Conservation (phyloP, 108 stramenopile genomes). For the Aurantiochytrium sp. region DNA sequence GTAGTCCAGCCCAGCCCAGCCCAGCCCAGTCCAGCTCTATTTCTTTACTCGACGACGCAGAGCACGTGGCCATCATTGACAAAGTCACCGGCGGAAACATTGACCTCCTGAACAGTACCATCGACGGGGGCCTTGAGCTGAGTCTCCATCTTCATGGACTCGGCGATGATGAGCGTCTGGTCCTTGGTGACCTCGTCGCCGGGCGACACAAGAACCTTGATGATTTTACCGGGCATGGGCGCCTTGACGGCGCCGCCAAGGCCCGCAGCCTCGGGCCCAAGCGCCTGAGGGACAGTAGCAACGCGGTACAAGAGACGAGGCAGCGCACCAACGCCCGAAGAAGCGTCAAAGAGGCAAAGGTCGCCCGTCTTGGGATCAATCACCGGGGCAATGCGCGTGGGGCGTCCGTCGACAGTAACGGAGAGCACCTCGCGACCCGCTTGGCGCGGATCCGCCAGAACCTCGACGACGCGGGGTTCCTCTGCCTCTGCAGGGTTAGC, state of each 20-base stretch:
- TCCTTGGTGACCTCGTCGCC: constrained; percentile 61
- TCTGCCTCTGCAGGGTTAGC: not conserved
- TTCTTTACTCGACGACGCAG: constrained; percentile 38
- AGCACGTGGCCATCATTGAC: constrained; percentile 56
- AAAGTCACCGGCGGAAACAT: constrained; percentile 45
- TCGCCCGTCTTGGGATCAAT: not conserved
- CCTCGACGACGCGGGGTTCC: not conserved
- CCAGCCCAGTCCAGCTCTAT: not conserved
- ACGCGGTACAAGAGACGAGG: not conserved
- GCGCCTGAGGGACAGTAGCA: not conserved
- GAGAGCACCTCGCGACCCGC: not conserved
- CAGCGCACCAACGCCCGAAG: not conserved
- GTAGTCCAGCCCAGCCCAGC: too few relatives aligned
- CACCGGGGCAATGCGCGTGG: not conserved
- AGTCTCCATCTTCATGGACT: constrained; percentile 92
- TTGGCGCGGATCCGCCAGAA: not conserved
- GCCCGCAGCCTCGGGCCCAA: not conserved
- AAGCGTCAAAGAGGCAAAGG: not conserved
- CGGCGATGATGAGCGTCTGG: constrained; percentile 64
- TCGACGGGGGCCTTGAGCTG: constrained; percentile 48
- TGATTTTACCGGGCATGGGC: constrained; percentile 81
- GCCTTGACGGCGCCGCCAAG: constrained; percentile 41
- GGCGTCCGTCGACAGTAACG: not conserved
- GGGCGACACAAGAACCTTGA: constrained; percentile 41
- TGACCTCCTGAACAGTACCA: constrained; percentile 45